These are phyloP conservation scores for Hanseniaspora valbyensis DNA, from an alignment of 805 yeast species.

Conservation along the genomic window DNA sequence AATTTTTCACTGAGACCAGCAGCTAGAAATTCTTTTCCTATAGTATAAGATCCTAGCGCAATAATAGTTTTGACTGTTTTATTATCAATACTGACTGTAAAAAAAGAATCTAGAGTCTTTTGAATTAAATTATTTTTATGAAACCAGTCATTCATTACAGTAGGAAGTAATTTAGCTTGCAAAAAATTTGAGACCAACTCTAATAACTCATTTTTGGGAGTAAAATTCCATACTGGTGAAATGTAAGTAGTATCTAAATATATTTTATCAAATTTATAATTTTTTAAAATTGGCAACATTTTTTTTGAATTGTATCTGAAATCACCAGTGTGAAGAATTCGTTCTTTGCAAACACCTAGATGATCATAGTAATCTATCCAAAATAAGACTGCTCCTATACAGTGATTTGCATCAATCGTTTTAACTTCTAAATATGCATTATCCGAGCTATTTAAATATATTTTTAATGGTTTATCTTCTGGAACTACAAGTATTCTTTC, in stretches of 20 bases:
- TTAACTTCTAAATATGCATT: slow-evolving; percentile 39
- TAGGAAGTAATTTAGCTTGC: background rate
- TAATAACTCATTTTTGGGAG: slow-evolving; percentile 27
- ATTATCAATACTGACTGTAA: slow-evolving; percentile 13
- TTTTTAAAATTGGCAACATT: slow-evolving; percentile 21
- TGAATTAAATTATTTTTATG: slow-evolving; percentile 11
- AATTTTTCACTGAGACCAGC: slow-evolving; percentile 39
- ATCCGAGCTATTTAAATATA: background rate
- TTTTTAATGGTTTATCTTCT: background rate
- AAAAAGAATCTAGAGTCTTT: slow-evolving; percentile 16
- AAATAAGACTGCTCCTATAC: slow-evolving; percentile 88
- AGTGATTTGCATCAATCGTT: slow-evolving; percentile 79
- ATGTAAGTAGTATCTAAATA: slow-evolving; percentile 83
- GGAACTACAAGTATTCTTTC: slow-evolving; percentile 24
- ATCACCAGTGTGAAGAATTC: slow-evolving; percentile 82
- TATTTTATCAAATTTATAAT: slow-evolving; percentile 40
- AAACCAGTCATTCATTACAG: background rate
- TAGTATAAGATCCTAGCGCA: slow-evolving; percentile 77
- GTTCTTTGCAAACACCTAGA: slow-evolving; percentile 24
- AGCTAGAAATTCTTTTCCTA: slow-evolving; percentile 86
- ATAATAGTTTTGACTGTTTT: slow-evolving; percentile 36
- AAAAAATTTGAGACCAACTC: slow-evolving; percentile 15
- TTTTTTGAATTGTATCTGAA: slow-evolving; percentile 56
- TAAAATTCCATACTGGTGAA: slow-evolving; percentile 24
- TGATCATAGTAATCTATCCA: slow-evolving; percentile 40